Evolutionary conservation across 208 protist species (phyloP).

Genomic region (Leishmania turanica): DNA sequence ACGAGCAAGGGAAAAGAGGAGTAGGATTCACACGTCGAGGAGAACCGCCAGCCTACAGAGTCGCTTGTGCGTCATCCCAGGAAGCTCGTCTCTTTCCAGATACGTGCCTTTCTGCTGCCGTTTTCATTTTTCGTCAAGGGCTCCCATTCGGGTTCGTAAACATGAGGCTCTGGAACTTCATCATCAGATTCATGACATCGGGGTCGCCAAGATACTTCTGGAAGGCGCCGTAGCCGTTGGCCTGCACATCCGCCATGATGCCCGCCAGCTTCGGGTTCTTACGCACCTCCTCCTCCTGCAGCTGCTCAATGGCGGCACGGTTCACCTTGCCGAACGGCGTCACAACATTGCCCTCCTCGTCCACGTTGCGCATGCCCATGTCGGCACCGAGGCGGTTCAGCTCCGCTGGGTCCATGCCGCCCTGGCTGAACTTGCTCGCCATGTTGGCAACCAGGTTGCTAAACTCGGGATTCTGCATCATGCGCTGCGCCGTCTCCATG

Average conservation of each 20-base stretch:
- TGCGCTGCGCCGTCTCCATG: conserved; percentile 82
- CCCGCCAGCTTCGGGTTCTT: conserved; percentile 83
- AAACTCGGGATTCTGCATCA: conserved; percentile 94
- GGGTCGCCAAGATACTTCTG: conserved; percentile 93
- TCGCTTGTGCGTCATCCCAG: neutral
- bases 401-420: conserved; percentile 53
- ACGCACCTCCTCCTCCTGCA: conserved; percentile 76
- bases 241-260: conserved; percentile 86
- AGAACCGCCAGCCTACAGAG: neutral
- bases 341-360: conserved; percentile 63
- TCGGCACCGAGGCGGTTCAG: conserved; percentile 45
- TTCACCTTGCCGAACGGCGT: conserved; percentile 86
- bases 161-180: conserved; percentile 80
- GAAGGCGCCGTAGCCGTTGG: conserved; percentile 83
- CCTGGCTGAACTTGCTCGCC: conserved; percentile 64
- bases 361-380: conserved; percentile 42
- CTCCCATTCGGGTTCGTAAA: conserved; percentile 33
- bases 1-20: neutral
- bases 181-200: conserved; percentile 90
- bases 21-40: neutral
- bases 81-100: neutral
- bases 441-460: conserved; percentile 84
- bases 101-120: neutral
- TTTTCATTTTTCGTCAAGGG: conserved; percentile 1
- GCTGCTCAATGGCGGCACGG: conserved; percentile 55